Evolutionary conservation across 306 rosid genomes (phyloP), one percentile per base, ranked within the genome.

Genomic region (Trichosanthes truncata): DNA sequence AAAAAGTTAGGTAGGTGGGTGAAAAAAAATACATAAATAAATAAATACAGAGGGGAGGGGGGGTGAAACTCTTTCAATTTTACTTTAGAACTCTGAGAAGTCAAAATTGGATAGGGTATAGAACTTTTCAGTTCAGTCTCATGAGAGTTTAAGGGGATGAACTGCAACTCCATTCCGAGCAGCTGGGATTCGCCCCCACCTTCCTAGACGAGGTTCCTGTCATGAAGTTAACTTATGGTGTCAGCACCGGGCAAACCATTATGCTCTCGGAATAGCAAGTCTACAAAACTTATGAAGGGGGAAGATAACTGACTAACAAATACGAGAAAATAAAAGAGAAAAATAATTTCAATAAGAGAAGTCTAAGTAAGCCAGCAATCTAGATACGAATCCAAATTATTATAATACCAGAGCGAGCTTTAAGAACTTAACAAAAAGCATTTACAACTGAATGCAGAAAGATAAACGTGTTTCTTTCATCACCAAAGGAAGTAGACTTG

Each of bases 141-240:
- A 89, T 7, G 88, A 85, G 46, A 89, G 89, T 80, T 88, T 80
- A 4, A 95, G 90, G 51, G 87, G 82, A 81, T 92, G 93, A 84
- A 95, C 76, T 51, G 91, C 89, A 73, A 95, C 84, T 78, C 97
- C 97, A 52, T 95, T 95, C 25, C 80, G 89, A 75, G 97, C 93
- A 61, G 83, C 86, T 7, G 81, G 75, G 65, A 73, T 78, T 13
- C 77, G 78, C 49, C 97, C 97, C 97, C 97, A 92, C 84, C 95
- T 89, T 85, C 98, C 98, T 3, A 95, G 85, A 31, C 97, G 96
- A 76, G 98, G 97, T 84, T 92, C 98, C 98, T 92, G 97, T 76
- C 40, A 21, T 74, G 60, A 84, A 61, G 43, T 73, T 45, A 48
- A 73, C 41, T 68, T 20, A 13, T 2, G 15, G 41, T 48, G 41